Base-by-base conservation (phyloP, 2,329 filamentous ascomycete genomes). In the Phyllachora maydis region DNA sequence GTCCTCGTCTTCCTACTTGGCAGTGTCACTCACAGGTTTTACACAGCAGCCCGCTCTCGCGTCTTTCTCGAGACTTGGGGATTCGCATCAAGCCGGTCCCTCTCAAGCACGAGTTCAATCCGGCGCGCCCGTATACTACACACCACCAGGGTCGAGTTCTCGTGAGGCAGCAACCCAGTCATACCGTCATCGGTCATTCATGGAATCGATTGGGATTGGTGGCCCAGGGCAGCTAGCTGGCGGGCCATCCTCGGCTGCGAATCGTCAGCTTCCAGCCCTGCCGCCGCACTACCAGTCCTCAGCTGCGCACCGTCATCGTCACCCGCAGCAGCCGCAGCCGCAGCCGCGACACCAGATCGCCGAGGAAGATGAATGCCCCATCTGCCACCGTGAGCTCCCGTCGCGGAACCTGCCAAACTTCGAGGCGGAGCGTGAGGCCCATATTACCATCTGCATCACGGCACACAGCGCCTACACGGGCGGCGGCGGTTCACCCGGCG, bases 291-390 rank as follows among this genome's bases (percentile, higher is more conserved):
- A 16, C 3, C 15, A 28, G 17, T 19, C 23, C 7, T 23, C 19
- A 13, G n/a, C 24, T 19, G 20, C 26, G 14, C 28, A 28, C 14
- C 35, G 30, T 16, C 34, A 29, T n/a, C n/a, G n/a, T n/a, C 15
- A n/a, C n/a, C n/a, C n/a, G n/a, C 32, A 34, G 18, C 50, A 46
- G 13, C 48, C 44, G 14, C 37, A 46, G 18, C 52, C 48, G 1
- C 43, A 41, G 14, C 52, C 48, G 4, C 54, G 52, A 8, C 56
- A 50, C 2, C 63, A 59, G 26, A 56, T 63, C 36, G 53, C 57
- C 5, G 77, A 83, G 40, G 76, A 82, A 38, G 76, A 83, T 39
- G 72, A 79, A 36, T 85, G 77, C 30, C 76, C 76, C 1, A 62
- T 83, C 21, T 85, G 77, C 35, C 74, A 77, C 37, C 48, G 54